These are phyloP conservation scores for Raddia distichophylla DNA, from an alignment of 176 grass and related monocot species.

Conservation along the genomic window DNA sequence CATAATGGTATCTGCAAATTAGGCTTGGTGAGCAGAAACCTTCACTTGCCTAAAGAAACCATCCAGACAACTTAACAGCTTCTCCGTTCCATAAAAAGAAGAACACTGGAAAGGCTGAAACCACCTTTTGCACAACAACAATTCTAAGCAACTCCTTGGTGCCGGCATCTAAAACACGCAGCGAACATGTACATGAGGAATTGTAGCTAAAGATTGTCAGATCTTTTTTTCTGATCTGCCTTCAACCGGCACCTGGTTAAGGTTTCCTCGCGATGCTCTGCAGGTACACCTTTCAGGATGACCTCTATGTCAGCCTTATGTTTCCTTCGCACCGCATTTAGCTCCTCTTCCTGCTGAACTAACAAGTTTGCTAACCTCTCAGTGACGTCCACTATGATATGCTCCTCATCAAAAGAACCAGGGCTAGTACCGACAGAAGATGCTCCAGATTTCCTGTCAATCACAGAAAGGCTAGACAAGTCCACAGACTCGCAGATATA, in stretches of 20 bases:
- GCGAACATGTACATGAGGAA: conserved; percentile 11
- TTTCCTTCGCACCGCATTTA: conserved; percentile 46
- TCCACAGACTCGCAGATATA: conserved; percentile 13
- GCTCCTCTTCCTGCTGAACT: conserved; percentile 51
- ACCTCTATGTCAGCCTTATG: conserved; percentile 45
- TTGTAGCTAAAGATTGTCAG: conserved; percentile 3
- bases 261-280: conserved; percentile 43
- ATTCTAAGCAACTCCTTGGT: conserved; percentile 32
- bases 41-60: conserved; percentile 29
- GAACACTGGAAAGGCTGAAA: conserved; percentile 31
- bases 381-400: not conserved
- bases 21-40: conserved; percentile 19
- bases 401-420: not conserved
- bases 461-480: not conserved
- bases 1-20: conserved; percentile 14
- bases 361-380: conserved; percentile 48
- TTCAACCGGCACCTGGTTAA: conserved; percentile 57
- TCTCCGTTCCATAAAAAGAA: conserved; percentile 42
- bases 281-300: conserved; percentile 42
- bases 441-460: not conserved
- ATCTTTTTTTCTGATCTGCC: conserved; percentile 28
- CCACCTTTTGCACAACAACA: conserved; percentile 32
- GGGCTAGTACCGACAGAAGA: conserved; percentile 18
- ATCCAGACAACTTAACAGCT: conserved; percentile 29
- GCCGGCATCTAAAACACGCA: conserved; percentile 5